phyloP scores from a whole-genome alignment of 257 asterid genomes.

The Paulownia fortunei region DNA sequence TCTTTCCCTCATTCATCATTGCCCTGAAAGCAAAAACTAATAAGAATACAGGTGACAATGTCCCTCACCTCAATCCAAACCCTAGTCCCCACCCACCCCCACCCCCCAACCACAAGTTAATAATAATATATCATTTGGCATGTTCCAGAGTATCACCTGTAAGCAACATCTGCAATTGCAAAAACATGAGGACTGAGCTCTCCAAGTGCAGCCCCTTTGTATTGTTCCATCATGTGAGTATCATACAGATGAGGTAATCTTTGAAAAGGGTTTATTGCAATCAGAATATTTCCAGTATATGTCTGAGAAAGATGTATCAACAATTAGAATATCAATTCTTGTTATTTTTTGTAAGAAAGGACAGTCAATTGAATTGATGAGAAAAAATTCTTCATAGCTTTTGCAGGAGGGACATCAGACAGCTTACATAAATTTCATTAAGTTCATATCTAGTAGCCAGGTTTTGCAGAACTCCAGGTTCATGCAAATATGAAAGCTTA shows the following conservation, averaged over 20 bases:
- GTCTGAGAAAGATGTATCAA: slow-evolving; percentile 61
- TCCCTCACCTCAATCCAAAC: slow-evolving; percentile 19
- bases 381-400: slow-evolving; percentile 1
- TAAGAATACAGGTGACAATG: slow-evolving; percentile 25
- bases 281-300: slow-evolving; percentile 89
- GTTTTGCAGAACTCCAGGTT: slow-evolving; percentile 93
- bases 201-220: slow-evolving; percentile 91
- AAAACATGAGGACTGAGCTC: slow-evolving; percentile 97
- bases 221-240: slow-evolving; percentile 95
- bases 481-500: slow-evolving; percentile 91
- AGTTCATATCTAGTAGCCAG: slow-evolving; percentile 88
- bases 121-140: slow-evolving; percentile 13
- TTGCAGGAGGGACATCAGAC: slow-evolving; percentile 25
- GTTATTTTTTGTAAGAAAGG: not conserved
- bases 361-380: slow-evolving; percentile 9
- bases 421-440: slow-evolving; percentile 85
- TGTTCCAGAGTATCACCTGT: slow-evolving; percentile 53
- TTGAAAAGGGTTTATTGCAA: slow-evolving; percentile 92
- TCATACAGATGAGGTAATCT: slow-evolving; percentile 90
- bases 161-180: slow-evolving; percentile 90
- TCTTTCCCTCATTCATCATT: slow-evolving; percentile 83
- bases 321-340: slow-evolving; percentile 14
- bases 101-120: slow-evolving; percentile 17
- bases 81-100: not conserved
- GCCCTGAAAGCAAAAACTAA: slow-evolving; percentile 58